phyloP scores from a whole-genome alignment of 495 filamentous ascomycete genomes.

The Aspergillus kassunensis region DNA sequence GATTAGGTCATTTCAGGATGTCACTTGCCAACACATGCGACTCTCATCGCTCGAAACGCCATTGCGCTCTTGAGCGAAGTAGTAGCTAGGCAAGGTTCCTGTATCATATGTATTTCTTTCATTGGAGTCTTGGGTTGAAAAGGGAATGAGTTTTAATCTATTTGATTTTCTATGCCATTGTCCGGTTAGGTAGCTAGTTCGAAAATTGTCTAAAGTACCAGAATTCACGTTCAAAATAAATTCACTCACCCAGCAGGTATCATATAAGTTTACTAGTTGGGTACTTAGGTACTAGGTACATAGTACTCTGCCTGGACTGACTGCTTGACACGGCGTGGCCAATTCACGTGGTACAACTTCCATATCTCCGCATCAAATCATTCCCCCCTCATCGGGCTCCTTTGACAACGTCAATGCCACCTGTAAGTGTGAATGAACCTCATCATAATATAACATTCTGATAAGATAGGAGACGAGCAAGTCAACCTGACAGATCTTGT shows the following conservation, averaged over 20 bases:
- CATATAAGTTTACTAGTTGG: too few species aligned
- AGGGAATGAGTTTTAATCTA: conserved; percentile 29
- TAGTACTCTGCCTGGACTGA: too few species aligned
- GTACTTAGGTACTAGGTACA: too few species aligned
- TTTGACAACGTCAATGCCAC: too few species aligned
- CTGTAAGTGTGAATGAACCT: not conserved
- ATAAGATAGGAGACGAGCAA: too few species aligned
- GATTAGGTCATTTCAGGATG: conserved; percentile 43
- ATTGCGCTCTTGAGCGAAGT: not conserved
- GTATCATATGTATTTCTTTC: conserved; percentile 38
- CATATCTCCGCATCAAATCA: not conserved
- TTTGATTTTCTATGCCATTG: conserved; percentile 12
- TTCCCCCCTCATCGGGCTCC: too few species aligned
- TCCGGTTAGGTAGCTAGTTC: conserved; percentile 18
- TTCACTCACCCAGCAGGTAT: too few species aligned
- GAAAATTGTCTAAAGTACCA: not conserved
- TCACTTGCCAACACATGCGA: conserved; percentile 17
- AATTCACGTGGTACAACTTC: conserved; percentile 15
- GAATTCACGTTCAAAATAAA: not conserved
- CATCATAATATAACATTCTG: not conserved
- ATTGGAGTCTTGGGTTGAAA: conserved; percentile 45
- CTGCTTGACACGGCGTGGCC: too few species aligned
- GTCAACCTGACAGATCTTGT: not conserved
- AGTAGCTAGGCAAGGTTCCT: conserved; percentile 30
- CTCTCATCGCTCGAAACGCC: not conserved